Evolutionary conservation across 2,329 filamentous ascomycete genomes (phyloP).

Genomic region (Pestalotiopsis sp.): DNA sequence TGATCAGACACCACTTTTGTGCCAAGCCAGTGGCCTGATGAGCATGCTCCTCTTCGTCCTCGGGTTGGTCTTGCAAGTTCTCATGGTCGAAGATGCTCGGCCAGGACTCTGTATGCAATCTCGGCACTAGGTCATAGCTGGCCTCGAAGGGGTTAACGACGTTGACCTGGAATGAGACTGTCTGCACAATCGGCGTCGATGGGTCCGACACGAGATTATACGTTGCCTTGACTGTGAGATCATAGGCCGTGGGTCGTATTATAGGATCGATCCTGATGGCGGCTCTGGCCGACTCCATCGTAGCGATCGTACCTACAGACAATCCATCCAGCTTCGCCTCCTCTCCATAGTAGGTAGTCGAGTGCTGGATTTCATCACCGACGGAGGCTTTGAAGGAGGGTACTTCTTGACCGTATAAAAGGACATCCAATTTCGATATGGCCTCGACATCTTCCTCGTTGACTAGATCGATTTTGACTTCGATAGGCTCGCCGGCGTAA

Average conservation of each 20-base stretch:
- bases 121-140: conserved; percentile 83
- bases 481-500: conserved; percentile 81
- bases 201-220: conserved; percentile 82
- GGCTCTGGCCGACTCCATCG: conserved; percentile 43
- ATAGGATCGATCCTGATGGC: conserved; percentile 54
- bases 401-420: conserved; percentile 61
- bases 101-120: conserved; percentile 79
- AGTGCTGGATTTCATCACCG: conserved; percentile 34
- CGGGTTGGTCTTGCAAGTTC: conserved; percentile 39
- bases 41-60: conserved; percentile 32
- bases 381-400: conserved; percentile 48
- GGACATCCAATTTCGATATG: conserved; percentile 69
- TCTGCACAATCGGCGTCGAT: conserved; percentile 80
- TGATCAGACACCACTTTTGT: conserved; percentile 80
- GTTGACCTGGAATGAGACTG: conserved; percentile 67
- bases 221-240: conserved; percentile 71
- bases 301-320: conserved; percentile 49
- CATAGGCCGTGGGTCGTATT: conserved; percentile 57
- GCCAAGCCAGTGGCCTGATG: conserved; percentile 60
- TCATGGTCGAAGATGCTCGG: conserved; percentile 80
- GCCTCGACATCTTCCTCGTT: conserved; percentile 83
- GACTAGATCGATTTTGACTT: conserved; percentile 67
- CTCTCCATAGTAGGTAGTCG: conserved; percentile 37
- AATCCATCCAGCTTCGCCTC: conserved; percentile 46
- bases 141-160: conserved; percentile 88